Conservation (phyloP, 2,329 filamentous ascomycete species). For the Pezicula carpinea region DNA sequence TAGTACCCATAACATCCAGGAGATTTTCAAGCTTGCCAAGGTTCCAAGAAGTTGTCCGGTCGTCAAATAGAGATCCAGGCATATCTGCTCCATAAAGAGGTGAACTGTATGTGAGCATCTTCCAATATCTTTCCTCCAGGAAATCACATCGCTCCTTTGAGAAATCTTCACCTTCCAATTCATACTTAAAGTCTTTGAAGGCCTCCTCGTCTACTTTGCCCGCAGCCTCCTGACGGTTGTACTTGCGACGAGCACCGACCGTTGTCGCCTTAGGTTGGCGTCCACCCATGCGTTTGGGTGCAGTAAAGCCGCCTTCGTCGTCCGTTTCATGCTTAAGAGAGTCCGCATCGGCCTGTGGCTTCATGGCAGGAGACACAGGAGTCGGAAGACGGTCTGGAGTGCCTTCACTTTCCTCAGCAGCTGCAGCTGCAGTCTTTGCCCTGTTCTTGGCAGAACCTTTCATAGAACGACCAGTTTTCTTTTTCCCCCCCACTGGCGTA, state of each 20-base stretch:
- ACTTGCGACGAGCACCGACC: constrained; percentile 81
- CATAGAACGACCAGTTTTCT: constrained; percentile 15
- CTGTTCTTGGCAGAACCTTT: constrained; percentile 19
- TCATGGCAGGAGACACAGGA: constrained; percentile 43
- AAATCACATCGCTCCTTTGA: constrained; percentile 90
- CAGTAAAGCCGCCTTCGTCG: constrained; percentile 42
- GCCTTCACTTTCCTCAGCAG: constrained; percentile 34
- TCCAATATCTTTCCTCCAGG: constrained; percentile 94
- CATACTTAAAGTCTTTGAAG: constrained; percentile 89
- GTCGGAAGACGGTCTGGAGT: constrained; percentile 43
- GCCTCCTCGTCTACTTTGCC: constrained; percentile 83
- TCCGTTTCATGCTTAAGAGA: constrained; percentile 29
- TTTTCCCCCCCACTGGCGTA: constrained; percentile 13
- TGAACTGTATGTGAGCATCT: constrained; percentile 89
- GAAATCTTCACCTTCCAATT: constrained; percentile 79
- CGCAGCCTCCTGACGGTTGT: constrained; percentile 72
- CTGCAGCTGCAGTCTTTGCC: constrained; percentile 11
- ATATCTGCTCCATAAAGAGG: constrained; percentile 96
- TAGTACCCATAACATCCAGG: constrained; percentile 88
- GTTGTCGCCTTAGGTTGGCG: constrained; percentile 52
- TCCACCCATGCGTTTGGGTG: constrained; percentile 43
- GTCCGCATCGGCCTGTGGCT: constrained; percentile 30
- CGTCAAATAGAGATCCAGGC: constrained; percentile 90
- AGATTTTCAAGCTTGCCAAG: constrained; percentile 91
- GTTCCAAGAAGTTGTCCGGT: constrained; percentile 82